Evolutionary conservation across 2,329 filamentous ascomycete species (phyloP).

Genomic region (Tothia fuscella): DNA sequence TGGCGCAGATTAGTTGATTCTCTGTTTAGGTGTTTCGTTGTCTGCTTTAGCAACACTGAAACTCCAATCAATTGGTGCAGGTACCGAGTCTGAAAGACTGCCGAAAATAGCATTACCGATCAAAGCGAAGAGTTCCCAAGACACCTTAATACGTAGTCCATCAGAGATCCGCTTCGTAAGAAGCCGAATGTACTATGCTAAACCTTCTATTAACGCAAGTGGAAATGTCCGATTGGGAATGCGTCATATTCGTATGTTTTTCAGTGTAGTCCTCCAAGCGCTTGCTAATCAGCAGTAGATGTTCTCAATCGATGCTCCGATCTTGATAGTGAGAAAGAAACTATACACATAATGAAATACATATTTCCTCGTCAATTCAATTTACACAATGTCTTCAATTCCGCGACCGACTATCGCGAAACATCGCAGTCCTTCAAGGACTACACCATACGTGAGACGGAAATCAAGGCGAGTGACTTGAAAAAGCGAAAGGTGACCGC

Average conservation of each 20-base stretch:
- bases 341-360: slow-evolving; percentile 71
- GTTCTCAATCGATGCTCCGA: slow-evolving; percentile 61
- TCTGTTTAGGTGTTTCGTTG: too few relatives aligned
- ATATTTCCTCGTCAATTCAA: slow-evolving; percentile 86
- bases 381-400: slow-evolving; percentile 86
- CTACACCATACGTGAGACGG: slow-evolving; percentile 74
- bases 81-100: not conserved
- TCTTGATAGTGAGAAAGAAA: slow-evolving; percentile 38
- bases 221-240: slow-evolving; percentile 62
- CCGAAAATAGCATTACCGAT: not conserved
- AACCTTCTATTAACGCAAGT: slow-evolving; percentile 55
- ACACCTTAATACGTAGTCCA: slow-evolving; percentile 17
- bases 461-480: slow-evolving; percentile 43
- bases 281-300: slow-evolving; percentile 41
- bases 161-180: slow-evolving; percentile 64
- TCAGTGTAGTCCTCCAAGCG: not conserved
- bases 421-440: slow-evolving; percentile 69
- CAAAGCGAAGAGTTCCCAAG: not conserved
- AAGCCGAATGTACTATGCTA: slow-evolving; percentile 76
- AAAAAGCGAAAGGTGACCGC: slow-evolving; percentile 15
- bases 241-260: slow-evolving; percentile 61
- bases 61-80: slow-evolving; percentile 9
- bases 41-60: too few relatives aligned
- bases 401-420: slow-evolving; percentile 48
- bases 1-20: too few relatives aligned